Conservation (phyloP, 2,329 filamentous ascomycete genomes). For the Fusarium globosum region DNA sequence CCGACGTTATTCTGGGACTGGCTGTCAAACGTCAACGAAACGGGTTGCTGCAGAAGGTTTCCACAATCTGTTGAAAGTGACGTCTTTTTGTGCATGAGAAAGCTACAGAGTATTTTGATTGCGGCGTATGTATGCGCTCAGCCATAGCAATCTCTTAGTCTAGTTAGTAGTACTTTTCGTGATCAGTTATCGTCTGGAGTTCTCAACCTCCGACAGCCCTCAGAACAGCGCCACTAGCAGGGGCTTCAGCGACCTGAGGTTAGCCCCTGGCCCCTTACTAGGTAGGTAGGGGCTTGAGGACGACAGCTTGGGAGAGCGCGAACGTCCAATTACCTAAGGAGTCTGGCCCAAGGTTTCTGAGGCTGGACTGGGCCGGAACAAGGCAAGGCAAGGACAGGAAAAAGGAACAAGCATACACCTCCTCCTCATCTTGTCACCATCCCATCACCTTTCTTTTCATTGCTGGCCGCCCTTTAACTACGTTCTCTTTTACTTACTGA, state of each 20-base stretch:
- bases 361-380: slow-evolving; percentile 19
- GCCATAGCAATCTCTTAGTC: neutral
- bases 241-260: slow-evolving; percentile 27
- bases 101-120: neutral
- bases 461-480: slow-evolving; percentile 24
- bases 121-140: slow-evolving; percentile 7
- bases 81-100: slow-evolving; percentile 21
- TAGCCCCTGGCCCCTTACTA: slow-evolving; percentile 36
- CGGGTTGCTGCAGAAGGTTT: slow-evolving; percentile 34
- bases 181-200: slow-evolving; percentile 15
- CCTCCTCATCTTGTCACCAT: slow-evolving; percentile 27
- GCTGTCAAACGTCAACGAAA: slow-evolving; percentile 30
- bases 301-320: slow-evolving; percentile 13
- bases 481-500: slow-evolving; percentile 23
- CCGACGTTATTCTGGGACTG: slow-evolving; percentile 14
- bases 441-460: slow-evolving; percentile 39
- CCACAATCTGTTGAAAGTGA: slow-evolving; percentile 24
- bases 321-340: slow-evolving; percentile 33
- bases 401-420: slow-evolving; percentile 38
- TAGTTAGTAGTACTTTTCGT: slow-evolving; percentile 8
- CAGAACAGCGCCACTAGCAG: slow-evolving; percentile 30
- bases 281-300: slow-evolving; percentile 8
- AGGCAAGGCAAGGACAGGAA: slow-evolving; percentile 12
- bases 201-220: slow-evolving; percentile 7
- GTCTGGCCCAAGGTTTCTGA: slow-evolving; percentile 27